A percentile compares a stretch with the other conserved stretches of the same genome.
phyloP scores from a whole-genome alignment of 805 yeast genomes.

The Zygoascus biomembranicola region DNA sequence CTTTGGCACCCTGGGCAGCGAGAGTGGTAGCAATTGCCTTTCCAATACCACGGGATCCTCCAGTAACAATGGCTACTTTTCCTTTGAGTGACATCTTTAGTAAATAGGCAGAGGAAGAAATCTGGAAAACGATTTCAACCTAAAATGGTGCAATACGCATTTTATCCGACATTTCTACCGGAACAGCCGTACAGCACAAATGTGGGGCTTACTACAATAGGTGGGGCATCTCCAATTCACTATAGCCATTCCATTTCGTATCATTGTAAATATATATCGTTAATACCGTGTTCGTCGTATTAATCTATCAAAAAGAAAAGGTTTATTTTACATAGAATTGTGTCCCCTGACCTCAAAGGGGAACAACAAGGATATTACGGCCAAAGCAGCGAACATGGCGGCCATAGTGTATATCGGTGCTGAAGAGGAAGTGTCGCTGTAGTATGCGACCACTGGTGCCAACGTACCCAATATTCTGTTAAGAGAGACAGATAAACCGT shows the following conservation, averaged over 20 bases:
- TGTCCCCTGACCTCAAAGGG: conserved; percentile 27
- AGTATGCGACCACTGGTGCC: conserved; percentile 42
- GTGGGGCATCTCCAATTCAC: too few species aligned
- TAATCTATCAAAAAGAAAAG: too few species aligned
- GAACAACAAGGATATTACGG: conserved; percentile 36
- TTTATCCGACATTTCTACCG: too few species aligned
- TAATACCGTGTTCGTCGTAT: too few species aligned
- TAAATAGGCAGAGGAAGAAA: neutral
- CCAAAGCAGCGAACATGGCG: conserved; percentile 36
- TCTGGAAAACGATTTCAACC: too few species aligned
- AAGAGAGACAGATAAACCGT: conserved; percentile 49
- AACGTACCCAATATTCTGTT: conserved; percentile 40
- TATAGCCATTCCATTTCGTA: too few species aligned
- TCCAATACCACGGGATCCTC: conserved; percentile 48
- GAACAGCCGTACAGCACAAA: too few species aligned
- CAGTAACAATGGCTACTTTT: conserved; percentile 30
- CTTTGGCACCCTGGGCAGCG: conserved; percentile 38
- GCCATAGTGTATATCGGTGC: conserved; percentile 44
- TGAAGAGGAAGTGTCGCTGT: conserved; percentile 38
- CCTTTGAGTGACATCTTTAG: conserved; percentile 4
- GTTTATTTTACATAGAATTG: conserved; percentile 10
- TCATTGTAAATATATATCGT: too few species aligned
- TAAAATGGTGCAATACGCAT: too few species aligned
- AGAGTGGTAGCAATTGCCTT: conserved; percentile 40
- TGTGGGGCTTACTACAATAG: too few species aligned